Evolutionary conservation across 1,284 basidiomycete genomes (phyloP).

Genomic region (Ustilago esculenta): DNA sequence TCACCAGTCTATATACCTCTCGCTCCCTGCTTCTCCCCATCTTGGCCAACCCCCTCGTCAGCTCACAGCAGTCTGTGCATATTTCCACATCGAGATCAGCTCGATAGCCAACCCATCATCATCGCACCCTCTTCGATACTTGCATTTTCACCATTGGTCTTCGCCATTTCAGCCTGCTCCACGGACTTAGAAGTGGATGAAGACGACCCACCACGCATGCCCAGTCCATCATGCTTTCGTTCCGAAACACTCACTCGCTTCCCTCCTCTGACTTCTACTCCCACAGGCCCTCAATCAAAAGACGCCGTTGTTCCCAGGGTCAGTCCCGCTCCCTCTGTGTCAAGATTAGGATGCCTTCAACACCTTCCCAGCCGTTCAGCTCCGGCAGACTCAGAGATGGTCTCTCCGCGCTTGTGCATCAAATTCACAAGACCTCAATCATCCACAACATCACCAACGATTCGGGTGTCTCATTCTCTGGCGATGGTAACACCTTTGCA

Average conservation of each 20-base stretch:
- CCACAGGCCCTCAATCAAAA: constrained; percentile 24
- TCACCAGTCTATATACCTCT: too few species aligned
- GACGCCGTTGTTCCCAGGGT: constrained; percentile 16
- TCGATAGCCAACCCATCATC: too few species aligned
- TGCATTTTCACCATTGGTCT: too few species aligned
- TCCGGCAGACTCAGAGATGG: constrained; percentile 23
- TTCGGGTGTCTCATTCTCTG: constrained; percentile 46
- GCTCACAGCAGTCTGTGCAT: too few species aligned
- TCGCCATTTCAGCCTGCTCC: background rate
- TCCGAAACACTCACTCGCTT: constrained; percentile 21
- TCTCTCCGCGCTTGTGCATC: constrained; percentile 19
- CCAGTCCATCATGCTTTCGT: constrained; percentile 24
- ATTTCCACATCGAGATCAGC: too few species aligned
- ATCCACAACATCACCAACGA: constrained; percentile 49
- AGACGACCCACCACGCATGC: background rate
- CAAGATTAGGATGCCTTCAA: constrained; percentile 19
- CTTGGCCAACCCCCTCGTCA: too few species aligned
- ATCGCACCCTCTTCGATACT: too few species aligned
- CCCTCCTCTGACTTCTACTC: constrained; percentile 4
- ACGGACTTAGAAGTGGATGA: too few species aligned
- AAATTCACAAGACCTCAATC: constrained; percentile 36
- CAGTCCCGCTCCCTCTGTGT: constrained; percentile 19
- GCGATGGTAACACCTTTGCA: background rate
- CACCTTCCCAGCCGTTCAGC: constrained; percentile 8
- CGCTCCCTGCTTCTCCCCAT: too few species aligned